Evolutionary conservation across 805 yeast species (phyloP).

Genomic region (Maudiozyma bulderi): DNA sequence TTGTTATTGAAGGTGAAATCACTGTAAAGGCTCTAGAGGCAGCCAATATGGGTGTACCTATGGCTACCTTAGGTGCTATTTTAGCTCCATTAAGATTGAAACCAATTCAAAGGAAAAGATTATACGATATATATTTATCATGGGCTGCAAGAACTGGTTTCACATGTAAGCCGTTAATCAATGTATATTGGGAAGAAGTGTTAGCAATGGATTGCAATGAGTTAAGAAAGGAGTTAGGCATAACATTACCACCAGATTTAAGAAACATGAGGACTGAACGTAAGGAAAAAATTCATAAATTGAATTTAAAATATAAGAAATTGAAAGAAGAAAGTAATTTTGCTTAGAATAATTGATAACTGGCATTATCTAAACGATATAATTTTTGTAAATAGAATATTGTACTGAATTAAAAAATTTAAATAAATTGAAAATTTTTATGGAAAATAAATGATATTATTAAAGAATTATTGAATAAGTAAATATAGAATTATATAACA

Average conservation of each 20-base stretch:
- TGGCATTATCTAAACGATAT: not conserved
- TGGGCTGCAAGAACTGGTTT: constrained; percentile 78
- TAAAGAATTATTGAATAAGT: not conserved
- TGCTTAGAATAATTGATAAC: not conserved
- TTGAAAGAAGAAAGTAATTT: not conserved
- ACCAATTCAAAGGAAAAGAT: constrained; percentile 49
- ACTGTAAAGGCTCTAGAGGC: constrained; percentile 88
- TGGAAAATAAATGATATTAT: too few relatives aligned
- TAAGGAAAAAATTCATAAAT: constrained; percentile 12
- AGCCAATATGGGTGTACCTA: constrained; percentile 85
- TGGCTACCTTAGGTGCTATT: constrained; percentile 90
- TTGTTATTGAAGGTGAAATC: constrained; percentile 91
- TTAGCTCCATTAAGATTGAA: constrained; percentile 77
- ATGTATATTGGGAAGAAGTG: constrained; percentile 85
- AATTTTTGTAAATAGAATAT: not conserved
- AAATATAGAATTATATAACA: not conserved
- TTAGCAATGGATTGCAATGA: constrained; percentile 65
- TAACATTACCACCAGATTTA: constrained; percentile 72
- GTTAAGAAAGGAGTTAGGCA: constrained; percentile 60
- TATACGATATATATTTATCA: constrained; percentile 66
- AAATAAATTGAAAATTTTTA: not conserved
- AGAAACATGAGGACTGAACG: constrained; percentile 46
- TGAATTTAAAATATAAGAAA: constrained; percentile 20
- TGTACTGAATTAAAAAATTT: not conserved
- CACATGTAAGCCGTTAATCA: constrained; percentile 64